These are phyloP conservation scores for Candida koratica DNA, from an alignment of 805 yeast genomes.

Conservation along the genomic window DNA sequence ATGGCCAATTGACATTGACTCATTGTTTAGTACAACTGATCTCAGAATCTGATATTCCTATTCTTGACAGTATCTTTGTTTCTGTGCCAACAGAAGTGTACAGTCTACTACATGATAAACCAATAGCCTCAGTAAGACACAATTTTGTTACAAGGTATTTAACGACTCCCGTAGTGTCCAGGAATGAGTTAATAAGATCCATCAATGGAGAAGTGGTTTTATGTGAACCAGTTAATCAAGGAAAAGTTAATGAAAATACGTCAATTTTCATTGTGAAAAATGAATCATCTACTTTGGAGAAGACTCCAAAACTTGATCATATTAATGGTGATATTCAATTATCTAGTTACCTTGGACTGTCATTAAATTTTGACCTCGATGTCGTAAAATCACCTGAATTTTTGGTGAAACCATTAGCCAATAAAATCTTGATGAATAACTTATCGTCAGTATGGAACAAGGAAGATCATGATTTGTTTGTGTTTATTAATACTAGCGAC, in stretches of 20 bases:
- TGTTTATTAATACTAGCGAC: constrained; percentile 43
- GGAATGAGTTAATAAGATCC: constrained; percentile 40
- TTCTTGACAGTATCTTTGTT: constrained; percentile 42
- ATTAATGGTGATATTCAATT: constrained; percentile 23
- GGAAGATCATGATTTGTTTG: constrained; percentile 39
- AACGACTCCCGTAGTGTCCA: constrained; percentile 27
- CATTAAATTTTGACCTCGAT: constrained; percentile 19
- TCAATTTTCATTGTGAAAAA: constrained; percentile 50
- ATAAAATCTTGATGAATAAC: constrained; percentile 21
- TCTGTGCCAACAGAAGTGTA: constrained; percentile 45
- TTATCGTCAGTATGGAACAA: constrained; percentile 18
- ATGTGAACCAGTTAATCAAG: constrained; percentile 76
- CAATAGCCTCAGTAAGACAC: constrained; percentile 30
- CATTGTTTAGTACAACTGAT: constrained; percentile 36
- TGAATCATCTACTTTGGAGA: constrained; percentile 1
- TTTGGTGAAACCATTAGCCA: constrained; percentile 27
- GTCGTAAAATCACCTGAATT: constrained; percentile 14
- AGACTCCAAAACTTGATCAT: constrained; percentile 7
- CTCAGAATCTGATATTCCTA: constrained; percentile 27
- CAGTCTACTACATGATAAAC: constrained; percentile 28
- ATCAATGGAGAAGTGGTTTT: constrained; percentile 51
- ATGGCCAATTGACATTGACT: constrained; percentile 41
- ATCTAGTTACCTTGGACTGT: constrained; percentile 31
- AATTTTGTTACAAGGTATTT: constrained; percentile 28
- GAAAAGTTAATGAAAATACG: constrained; percentile 46